Evolutionary conservation across 345 rosid genomes (phyloP), one percentile per base, ranked within the genome.

Genomic region (Hibiscus tridactylites): DNA sequence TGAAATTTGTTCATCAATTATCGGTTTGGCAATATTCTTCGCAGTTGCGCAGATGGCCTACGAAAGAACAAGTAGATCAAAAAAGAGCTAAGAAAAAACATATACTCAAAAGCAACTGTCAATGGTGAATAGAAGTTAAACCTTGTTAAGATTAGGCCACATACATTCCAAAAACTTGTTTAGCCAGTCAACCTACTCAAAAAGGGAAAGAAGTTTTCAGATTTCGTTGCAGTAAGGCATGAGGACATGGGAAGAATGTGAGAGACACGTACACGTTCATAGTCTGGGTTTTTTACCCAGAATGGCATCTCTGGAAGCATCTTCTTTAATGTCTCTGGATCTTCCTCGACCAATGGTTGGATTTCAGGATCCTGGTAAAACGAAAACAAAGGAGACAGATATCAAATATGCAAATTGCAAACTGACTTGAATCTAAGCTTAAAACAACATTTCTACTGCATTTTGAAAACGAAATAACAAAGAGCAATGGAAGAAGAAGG

Each of bases 131-230:
- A 71, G 71, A 77, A 61, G 77, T 39, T 72, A 39, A 79, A 94
- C 98, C 97, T 92, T 95, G 87, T 95, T 96, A 35, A 95, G 95
- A 78, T 87, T 87, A 74, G 99, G 97, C 99, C 99, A 95, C 96
- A 92, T 87, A 19, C 77, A 76, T 67, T 82, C 85, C 62, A 95
- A 56, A 75, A 95, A 90, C 79, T 71, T 88, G 81, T 95, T 95
- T 9, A 95, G 80, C 99, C 97, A 95, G 78, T 95, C 99, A 73
- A 92, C 79, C 99, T 65, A 47, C 71, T 28, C 42, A 67, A 28
- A 42, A 68, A 37, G 16, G 73, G 57, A 9, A 71, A 42, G 35
- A 21, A 15, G 39, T 17, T 16, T 26, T 73, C 29, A 46, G 31
- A 77, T 74, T 17, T 69, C 47, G 65, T 65, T 47, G 15, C n/a